These are phyloP conservation scores for Harringtonia lauricola DNA, from an alignment of 2,329 filamentous ascomycete species.

Conservation along the genomic window DNA sequence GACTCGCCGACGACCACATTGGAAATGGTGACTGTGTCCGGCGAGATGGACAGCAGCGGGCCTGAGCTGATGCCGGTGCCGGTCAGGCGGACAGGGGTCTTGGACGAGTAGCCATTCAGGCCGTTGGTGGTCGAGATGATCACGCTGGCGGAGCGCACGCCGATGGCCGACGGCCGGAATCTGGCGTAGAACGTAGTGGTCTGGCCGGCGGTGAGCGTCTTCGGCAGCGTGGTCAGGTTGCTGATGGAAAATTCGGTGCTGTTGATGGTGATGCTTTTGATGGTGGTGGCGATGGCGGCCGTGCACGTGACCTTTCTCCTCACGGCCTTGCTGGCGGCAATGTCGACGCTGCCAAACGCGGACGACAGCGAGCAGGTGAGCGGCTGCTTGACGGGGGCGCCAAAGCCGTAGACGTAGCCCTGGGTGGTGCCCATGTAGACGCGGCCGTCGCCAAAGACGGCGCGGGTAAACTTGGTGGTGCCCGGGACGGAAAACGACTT, in stretches of 20 bases:
- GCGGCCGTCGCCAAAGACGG: conserved; percentile 45
- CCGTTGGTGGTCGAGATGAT: conserved; percentile 36
- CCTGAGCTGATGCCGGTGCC: conserved; percentile 35
- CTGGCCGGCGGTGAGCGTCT: conserved; percentile 22
- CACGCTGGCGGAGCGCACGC: conserved; percentile 35
- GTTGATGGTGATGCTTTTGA: conserved; percentile 27
- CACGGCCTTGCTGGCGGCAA: conserved; percentile 24
- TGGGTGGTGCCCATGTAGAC: conserved; percentile 41
- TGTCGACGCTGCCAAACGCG: conserved; percentile 32
- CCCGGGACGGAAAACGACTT: conserved; percentile 39
- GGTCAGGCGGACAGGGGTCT: conserved; percentile 32
- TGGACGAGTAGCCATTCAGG: conserved; percentile 32
- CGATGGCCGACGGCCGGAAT: conserved; percentile 35
- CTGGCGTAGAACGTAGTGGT: conserved; percentile 30
- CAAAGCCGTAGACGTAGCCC: conserved; percentile 43
- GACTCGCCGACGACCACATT: conserved; percentile 33
- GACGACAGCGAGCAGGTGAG: conserved; percentile 38
- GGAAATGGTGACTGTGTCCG: conserved; percentile 36
- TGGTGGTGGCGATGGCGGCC: conserved; percentile 30
- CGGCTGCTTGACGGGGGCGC: conserved; percentile 40
- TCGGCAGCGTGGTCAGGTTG: conserved; percentile 17
- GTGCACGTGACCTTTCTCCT: conserved; percentile 31
- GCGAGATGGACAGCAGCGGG: conserved; percentile 34
- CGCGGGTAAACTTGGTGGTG: conserved; percentile 44
- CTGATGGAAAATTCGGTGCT: conserved; percentile 26